Evolutionary conservation across 2,329 filamentous ascomycete species (phyloP), one percentile per base, ranked within the genome.

Genomic region (Fusarium sp.): DNA sequence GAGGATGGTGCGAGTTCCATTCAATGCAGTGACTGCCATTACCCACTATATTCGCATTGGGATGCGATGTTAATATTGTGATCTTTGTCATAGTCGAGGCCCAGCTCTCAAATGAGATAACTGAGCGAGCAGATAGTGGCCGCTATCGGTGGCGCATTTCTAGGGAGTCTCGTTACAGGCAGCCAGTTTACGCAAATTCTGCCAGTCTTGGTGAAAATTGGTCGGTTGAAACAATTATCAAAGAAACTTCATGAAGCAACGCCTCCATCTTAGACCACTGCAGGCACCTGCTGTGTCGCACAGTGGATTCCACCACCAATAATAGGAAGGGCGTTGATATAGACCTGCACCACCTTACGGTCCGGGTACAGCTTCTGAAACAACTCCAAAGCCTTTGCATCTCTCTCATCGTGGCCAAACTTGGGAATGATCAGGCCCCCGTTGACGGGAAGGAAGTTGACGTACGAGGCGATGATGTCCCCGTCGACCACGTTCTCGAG

Each of bases 241-340:
- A 27, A 45, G 20, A n/a, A 45, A 18, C 10, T 45, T 22, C n/a
- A 24, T 16, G 8, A 24, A 16, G 16, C 22, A 7, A 29, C 45
- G 10, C 52, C 52, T 24, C 6, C 8, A 11, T 20, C 34, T 7
- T 22, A 8, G 14, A 38, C 20, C 24, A 24, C 29, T 9, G 59
- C 64, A n/a, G 50, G 58, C 14, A 71, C 58, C 7, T 71, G 62
- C 4, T 69, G 66, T 29, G 66, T 69, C 8, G 66, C 66, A 40
- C 69, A 71, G 20, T 71, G 69, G 24, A 71, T 62, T 2, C 69
- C 62, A 18, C 69, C 62, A 6, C 62, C 62, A 14, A 62, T 62
- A 1, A 60, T 47, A 10, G 66, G 69, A 11, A 69, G 35, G 1
- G 45, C 42, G 14, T 68, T 54, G 24, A 71, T 42, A 16, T 69